Evolutionary conservation across 1,284 basidiomycete genomes (phyloP).

Genomic region (Wallemia mellicola): DNA sequence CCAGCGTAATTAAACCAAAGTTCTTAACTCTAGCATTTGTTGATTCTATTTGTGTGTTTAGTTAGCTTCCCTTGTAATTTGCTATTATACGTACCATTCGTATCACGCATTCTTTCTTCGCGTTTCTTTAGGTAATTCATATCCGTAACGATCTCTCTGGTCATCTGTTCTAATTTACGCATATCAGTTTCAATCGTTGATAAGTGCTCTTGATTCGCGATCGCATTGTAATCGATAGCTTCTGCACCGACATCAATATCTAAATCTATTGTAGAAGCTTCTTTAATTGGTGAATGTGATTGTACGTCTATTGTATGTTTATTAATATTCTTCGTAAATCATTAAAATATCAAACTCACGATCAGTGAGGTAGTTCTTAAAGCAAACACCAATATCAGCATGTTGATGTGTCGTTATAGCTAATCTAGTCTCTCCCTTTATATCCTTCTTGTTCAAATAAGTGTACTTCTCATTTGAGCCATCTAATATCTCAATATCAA

Average conservation of each 20-base stretch:
- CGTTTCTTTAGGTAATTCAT: constrained; percentile 68
- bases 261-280: constrained; percentile 46
- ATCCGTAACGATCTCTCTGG: constrained; percentile 83
- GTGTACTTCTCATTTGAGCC: constrained; percentile 60
- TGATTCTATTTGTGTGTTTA: constrained; percentile 36
- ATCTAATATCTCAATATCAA: constrained; percentile 85
- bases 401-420: constrained; percentile 81
- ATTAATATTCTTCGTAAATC: constrained; percentile 1
- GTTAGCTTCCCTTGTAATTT: neutral
- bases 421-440: constrained; percentile 67
- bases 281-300: constrained; percentile 20
- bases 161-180: constrained; percentile 79
- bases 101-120: constrained; percentile 65
- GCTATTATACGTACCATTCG: constrained; percentile 36
- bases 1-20: constrained; percentile 65
- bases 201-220: constrained; percentile 90
- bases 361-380: constrained; percentile 44
- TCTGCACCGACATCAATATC: constrained; percentile 96
- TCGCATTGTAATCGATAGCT: constrained; percentile 95
- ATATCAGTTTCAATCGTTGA: constrained; percentile 91
- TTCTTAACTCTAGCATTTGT: constrained; percentile 72
- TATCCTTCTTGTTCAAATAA: constrained; percentile 62
- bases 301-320: constrained; percentile 17
- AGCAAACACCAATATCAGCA: constrained; percentile 82
- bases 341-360: constrained; percentile 24